Percentiles rank a stretch among this genome's conserved stretches.
Evolutionary conservation across 306 rosid genomes (phyloP).

Genomic region (Prunus mongolica): DNA sequence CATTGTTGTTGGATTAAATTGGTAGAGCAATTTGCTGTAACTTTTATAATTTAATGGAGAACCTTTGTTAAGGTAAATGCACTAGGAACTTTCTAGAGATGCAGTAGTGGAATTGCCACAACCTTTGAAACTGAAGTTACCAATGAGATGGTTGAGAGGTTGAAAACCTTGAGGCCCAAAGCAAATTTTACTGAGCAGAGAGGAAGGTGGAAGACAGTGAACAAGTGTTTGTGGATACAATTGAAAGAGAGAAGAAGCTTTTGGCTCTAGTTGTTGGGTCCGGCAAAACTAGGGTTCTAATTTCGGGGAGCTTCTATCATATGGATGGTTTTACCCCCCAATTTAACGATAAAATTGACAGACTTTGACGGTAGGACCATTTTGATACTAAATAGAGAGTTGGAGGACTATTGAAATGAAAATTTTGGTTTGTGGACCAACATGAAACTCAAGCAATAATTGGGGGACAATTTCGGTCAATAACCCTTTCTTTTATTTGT

Average conservation of each 20-base stretch:
- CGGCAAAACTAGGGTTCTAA: conserved; percentile 13
- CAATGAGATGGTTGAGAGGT: conserved; percentile 57
- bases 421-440: no score
- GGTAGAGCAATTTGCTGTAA: neutral
- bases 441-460: no score
- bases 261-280: conserved; percentile 85
- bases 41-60: neutral
- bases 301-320: no score
- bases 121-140: conserved; percentile 62
- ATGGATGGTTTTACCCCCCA: no score
- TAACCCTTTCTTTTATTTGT: no score
- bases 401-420: no score
- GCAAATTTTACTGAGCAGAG: conserved; percentile 47
- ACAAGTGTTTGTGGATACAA: conserved; percentile 79
- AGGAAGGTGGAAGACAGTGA: conserved; percentile 47
- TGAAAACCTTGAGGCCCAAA: conserved; percentile 50
- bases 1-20: neutral
- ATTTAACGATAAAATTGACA: no score
- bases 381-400: no score
- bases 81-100: conserved; percentile 52
- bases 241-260: conserved; percentile 57
- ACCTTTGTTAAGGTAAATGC: conserved; percentile 50
- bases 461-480: no score
- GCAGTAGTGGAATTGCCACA: conserved; percentile 51
- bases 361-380: no score